Conservation (phyloP, 202 grass and related monocot species). For the Setaria viridis region DNA sequence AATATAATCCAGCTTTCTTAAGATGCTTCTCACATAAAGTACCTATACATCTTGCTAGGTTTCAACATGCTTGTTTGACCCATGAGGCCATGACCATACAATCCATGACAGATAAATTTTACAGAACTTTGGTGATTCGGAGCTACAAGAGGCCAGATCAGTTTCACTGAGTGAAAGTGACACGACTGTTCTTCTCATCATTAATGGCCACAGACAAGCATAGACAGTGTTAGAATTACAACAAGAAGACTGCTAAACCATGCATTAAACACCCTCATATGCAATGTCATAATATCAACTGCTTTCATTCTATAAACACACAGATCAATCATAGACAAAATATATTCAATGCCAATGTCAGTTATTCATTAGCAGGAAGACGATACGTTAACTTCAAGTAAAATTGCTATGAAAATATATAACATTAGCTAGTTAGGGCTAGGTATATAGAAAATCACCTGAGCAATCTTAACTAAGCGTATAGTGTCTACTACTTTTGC, state of each 20-base stretch:
- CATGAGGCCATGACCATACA: background rate
- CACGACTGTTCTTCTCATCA: too few species aligned
- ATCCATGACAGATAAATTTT: background rate
- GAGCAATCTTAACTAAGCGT: constrained; percentile 77
- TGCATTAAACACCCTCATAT: constrained; percentile 7
- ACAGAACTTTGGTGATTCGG: background rate
- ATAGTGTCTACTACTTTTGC: constrained; percentile 74
- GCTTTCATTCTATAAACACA: constrained; percentile 24
- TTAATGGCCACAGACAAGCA: too few species aligned
- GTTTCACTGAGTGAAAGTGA: too few species aligned
- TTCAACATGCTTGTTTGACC: background rate
- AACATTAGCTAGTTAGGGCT: constrained; percentile 16
- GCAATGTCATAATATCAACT: constrained; percentile 13
- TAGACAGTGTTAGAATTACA: too few species aligned
- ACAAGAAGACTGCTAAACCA: background rate
- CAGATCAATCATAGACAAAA: background rate
- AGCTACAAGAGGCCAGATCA: too few species aligned
- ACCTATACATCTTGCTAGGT: background rate
- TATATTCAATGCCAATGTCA: constrained; percentile 3
- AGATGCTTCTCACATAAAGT: background rate
- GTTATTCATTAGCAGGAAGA: constrained; percentile 35
- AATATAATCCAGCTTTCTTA: background rate
- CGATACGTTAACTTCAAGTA: constrained; percentile 18
- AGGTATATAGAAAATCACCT: constrained; percentile 59
- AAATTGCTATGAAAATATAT: constrained; percentile 4